Evolutionary conservation across 345 rosid species (phyloP).

Genomic region (Aquilaria yunnanensis): DNA sequence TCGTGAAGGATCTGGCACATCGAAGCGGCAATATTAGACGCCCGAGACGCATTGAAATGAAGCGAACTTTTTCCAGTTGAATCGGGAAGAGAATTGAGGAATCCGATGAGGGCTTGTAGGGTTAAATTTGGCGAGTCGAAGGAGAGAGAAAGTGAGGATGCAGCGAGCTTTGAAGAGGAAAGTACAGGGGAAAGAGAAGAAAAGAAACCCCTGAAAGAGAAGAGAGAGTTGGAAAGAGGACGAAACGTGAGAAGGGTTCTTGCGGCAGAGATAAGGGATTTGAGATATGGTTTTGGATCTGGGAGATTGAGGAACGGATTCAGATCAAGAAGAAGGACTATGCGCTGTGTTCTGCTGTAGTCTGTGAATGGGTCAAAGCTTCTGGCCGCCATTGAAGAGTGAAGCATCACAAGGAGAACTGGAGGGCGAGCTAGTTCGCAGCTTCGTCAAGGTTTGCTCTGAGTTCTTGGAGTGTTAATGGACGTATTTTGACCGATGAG

Average conservation of each 20-base stretch:
- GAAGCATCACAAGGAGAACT: background rate
- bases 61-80: background rate
- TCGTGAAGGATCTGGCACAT: constrained; percentile 75
- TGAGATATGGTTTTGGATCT: constrained; percentile 29
- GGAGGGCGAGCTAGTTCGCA: too few species aligned
- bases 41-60: constrained; percentile 26
- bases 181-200: constrained; percentile 89
- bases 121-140: constrained; percentile 55
- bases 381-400: constrained; percentile 28
- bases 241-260: constrained; percentile 53
- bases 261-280: constrained; percentile 44
- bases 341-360: constrained; percentile 61
- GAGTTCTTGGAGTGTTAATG: constrained; percentile 10
- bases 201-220: constrained; percentile 76
- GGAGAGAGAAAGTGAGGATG: constrained; percentile 50
- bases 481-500: constrained; percentile 7
- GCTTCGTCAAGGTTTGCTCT: background rate
- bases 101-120: constrained; percentile 38
- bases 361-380: constrained; percentile 25
- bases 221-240: constrained; percentile 51
- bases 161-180: constrained; percentile 73
- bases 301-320: constrained; percentile 46
- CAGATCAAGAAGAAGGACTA: constrained; percentile 72
- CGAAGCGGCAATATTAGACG: constrained; percentile 43
- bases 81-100: constrained; percentile 21